These are phyloP conservation scores for Candida sanyaensis DNA, from an alignment of 1,139 yeast species.

Conservation along the genomic window DNA sequence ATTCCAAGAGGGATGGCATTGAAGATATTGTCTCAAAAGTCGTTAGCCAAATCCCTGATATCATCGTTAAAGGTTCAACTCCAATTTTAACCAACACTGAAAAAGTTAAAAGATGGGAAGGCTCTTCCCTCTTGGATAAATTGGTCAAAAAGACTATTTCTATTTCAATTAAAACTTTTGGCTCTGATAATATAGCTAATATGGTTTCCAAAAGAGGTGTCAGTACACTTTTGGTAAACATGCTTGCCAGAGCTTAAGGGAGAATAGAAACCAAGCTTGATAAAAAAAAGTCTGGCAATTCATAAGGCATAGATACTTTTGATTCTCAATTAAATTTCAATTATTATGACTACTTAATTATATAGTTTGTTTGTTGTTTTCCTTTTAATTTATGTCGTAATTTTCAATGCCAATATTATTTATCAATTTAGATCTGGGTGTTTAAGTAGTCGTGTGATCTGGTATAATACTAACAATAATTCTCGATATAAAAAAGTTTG, in stretches of 20 bases:
- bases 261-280: background rate
- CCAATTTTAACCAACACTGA: background rate
- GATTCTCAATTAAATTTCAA: no score
- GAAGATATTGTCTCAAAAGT: conserved; percentile 1
- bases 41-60: background rate
- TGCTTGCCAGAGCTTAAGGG: conserved; percentile 1
- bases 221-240: background rate
- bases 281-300: conserved; percentile 1
- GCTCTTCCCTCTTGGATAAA: background rate
- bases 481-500: conserved; percentile 2
- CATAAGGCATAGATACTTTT: background rate
- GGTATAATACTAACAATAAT: background rate
- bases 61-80: background rate
- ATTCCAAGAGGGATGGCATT: conserved; percentile 1
- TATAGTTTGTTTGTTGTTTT: no score
- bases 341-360: no score
- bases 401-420: no score
- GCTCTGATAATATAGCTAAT: conserved; percentile 2
- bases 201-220: conserved; percentile 3
- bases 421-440: background rate
- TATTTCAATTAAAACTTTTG: background rate
- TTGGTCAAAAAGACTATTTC: conserved; percentile 2
- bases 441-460: background rate
- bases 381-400: no score
- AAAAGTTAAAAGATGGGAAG: conserved; percentile 1